Evolutionary conservation across 2,329 filamentous ascomycete species (phyloP).

Genomic region (Magnaporthiopsis rhizophila): DNA sequence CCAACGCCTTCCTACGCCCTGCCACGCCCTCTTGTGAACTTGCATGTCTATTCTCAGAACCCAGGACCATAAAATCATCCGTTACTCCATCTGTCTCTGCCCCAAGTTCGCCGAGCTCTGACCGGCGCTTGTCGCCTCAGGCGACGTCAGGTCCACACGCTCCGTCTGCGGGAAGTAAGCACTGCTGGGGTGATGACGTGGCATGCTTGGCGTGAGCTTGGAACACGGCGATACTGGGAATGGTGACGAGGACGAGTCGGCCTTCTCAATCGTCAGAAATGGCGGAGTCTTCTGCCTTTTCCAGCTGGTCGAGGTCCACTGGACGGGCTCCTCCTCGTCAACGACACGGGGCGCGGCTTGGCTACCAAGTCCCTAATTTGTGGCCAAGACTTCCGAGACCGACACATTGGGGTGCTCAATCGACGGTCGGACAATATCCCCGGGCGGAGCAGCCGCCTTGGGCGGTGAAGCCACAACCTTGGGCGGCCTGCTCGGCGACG

Average conservation of each 20-base stretch:
- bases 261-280: background rate
- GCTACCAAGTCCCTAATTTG: background rate
- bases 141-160: background rate
- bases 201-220: background rate
- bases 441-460: background rate
- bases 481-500: background rate
- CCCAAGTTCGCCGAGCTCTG: background rate
- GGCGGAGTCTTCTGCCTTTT: background rate
- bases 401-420: background rate
- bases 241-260: background rate
- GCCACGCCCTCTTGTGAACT: background rate
- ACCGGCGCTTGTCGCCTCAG: background rate
- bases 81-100: background rate
- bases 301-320: background rate
- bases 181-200: background rate
- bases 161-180: background rate
- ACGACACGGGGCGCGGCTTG: background rate
- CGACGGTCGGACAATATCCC: background rate
- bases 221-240: background rate
- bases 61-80: background rate
- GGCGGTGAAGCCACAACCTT: background rate
- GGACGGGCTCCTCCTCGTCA: too few species aligned
- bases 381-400: background rate
- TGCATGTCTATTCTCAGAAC: background rate
- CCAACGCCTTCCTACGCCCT: background rate